Evolutionary conservation across 2,329 filamentous ascomycete species (phyloP), one percentile per base, ranked within the genome.

Genomic region (Dactylellina leptospora): DNA sequence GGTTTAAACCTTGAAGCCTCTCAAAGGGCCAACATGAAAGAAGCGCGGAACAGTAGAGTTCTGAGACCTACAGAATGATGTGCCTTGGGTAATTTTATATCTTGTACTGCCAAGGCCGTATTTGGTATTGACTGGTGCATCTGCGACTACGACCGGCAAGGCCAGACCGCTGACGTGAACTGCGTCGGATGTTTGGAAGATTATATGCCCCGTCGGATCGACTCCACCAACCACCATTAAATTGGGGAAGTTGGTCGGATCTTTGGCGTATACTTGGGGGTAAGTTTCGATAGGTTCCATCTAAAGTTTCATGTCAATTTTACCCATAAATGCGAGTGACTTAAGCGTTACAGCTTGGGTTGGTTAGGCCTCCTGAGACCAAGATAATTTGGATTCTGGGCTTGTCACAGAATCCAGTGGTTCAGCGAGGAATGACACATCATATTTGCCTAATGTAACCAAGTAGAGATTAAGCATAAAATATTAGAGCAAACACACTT

Each of bases 151-250:
- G 27, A 55, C 18, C n/a, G 20, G 22, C 4, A 18, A 9, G 4
- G 38, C 53, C 13, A 38, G 53, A 18, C 22, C 38, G 20, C n/a
- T 27, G 5, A 56, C 53, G 13, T 10, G 53, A 8, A 56, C 38
- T 5, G 16, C 42, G 2, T 38, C 36, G 10, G 53, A 33, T 11
- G 53, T 45, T 16, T 56, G 53, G 22, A 6, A 45, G 4, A 56
- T 5, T 2, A 28, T 18, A 28, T n/a, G 28, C 27, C 53, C 53
- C 1, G 10, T 2, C 1, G 5, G 13, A 22, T 56, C 53, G 3
- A 9, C 13, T 6, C 38, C 53, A 6, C 53, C 38, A 5, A 44
- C 53, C n/a, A 56, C 16, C 18, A 45, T 30, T 2, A 56, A 6
- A 33, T 44, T 42, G 8, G 38, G 38, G n/a, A 10, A 42, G 4